Evolutionary conservation across 1,284 basidiomycete genomes (phyloP).

Genomic region (Trametes sp.): DNA sequence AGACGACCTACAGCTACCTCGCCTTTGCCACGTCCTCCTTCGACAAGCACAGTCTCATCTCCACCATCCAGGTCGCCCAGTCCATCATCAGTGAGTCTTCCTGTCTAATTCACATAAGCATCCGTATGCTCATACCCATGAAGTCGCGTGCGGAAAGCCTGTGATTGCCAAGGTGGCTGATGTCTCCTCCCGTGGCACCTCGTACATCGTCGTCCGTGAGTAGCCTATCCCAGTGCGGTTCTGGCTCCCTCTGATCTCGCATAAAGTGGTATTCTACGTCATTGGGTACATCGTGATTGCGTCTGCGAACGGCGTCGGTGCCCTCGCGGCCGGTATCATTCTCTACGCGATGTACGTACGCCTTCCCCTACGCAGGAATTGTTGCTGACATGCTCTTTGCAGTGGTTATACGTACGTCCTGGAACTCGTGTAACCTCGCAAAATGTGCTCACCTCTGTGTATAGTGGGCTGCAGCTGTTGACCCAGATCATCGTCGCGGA

Average conservation of each 20-base stretch:
- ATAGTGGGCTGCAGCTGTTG: conserved; percentile 69
- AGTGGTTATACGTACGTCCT: conserved; percentile 57
- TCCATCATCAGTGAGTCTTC: conserved; percentile 61
- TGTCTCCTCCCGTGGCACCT: conserved; percentile 61
- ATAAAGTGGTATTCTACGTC: conserved; percentile 62
- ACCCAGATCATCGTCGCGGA: conserved; percentile 83
- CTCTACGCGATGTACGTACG: conserved; percentile 59
- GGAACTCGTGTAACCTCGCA: not conserved
- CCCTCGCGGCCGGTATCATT: conserved; percentile 48
- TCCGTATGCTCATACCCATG: not conserved
- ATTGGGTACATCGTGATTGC: conserved; percentile 74
- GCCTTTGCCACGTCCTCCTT: conserved; percentile 69
- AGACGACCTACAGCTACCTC: conserved; percentile 74
- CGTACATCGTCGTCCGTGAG: conserved; percentile 71
- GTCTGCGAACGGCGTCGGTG: conserved; percentile 61
- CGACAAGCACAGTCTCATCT: conserved; percentile 65
- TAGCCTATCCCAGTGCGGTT: conserved; percentile 25
- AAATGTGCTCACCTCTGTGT: not conserved
- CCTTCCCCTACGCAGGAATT: not conserved
- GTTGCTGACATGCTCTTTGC: not conserved
- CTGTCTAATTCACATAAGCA: conserved; percentile 18
- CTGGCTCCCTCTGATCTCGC: no score
- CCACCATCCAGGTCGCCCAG: conserved; percentile 70
- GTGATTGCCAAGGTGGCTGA: conserved; percentile 84
- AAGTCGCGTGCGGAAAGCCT: conserved; percentile 76